Evolutionary conservation across 805 yeast genomes (phyloP).

Genomic region (Saccharomycopsis babjevae): DNA sequence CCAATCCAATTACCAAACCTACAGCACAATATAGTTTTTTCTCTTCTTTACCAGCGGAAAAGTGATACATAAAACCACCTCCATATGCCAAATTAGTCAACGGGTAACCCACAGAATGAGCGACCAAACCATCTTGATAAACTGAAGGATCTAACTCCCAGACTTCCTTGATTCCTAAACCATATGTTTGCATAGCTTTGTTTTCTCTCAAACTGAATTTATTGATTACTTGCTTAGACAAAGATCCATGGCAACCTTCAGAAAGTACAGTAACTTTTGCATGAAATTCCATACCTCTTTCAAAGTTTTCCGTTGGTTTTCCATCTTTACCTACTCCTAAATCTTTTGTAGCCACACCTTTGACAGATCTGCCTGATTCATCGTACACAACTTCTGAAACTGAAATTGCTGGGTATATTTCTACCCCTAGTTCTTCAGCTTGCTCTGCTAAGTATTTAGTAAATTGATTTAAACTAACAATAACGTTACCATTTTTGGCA

Average conservation of each 20-base stretch:
- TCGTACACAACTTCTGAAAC: slow-evolving; percentile 67
- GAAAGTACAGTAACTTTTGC: slow-evolving; percentile 84
- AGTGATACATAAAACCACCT: slow-evolving; percentile 96
- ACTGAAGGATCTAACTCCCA: slow-evolving; percentile 89
- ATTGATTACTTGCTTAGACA: slow-evolving; percentile 65
- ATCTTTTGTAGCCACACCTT: slow-evolving; percentile 91
- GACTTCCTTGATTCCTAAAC: slow-evolving; percentile 90
- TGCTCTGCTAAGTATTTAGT: slow-evolving; percentile 73
- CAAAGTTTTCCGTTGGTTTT: slow-evolving; percentile 66
- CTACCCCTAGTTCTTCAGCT: slow-evolving; percentile 93
- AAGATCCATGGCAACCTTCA: slow-evolving; percentile 98
- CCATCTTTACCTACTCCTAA: slow-evolving; percentile 76
- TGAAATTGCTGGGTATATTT: slow-evolving; percentile 81
- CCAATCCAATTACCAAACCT: slow-evolving; percentile 92
- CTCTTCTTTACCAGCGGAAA: slow-evolving; percentile 57
- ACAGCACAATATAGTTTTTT: slow-evolving; percentile 52
- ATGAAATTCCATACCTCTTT: slow-evolving; percentile 94
- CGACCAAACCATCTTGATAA: slow-evolving; percentile 69
- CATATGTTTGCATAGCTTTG: slow-evolving; percentile 78
- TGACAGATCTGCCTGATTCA: slow-evolving; percentile 41
- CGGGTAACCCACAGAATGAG: slow-evolving; percentile 89
- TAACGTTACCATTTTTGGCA: slow-evolving; percentile 60
- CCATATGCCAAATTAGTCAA: slow-evolving; percentile 68
- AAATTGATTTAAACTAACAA: slow-evolving; percentile 73
- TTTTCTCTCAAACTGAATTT: slow-evolving; percentile 59